These are phyloP conservation scores for Chlamydomonas applanata DNA, from an alignment of 139 green algal species.

Conservation along the genomic window DNA sequence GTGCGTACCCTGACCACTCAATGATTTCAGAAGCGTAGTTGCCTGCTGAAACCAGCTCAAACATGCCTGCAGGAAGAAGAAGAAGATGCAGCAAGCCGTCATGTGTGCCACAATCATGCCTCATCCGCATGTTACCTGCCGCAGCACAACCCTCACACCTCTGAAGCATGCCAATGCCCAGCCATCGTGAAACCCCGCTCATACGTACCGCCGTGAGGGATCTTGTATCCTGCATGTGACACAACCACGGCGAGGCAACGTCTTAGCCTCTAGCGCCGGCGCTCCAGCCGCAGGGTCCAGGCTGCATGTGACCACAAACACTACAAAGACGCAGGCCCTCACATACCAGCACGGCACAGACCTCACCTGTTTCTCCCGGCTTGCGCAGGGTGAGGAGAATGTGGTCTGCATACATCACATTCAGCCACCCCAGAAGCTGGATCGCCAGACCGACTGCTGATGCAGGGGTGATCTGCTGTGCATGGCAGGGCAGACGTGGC, in stretches of 20 bases:
- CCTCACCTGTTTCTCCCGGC: conserved; percentile 46
- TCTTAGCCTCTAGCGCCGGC: neutral
- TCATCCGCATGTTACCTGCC: too few relatives aligned
- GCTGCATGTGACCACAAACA: neutral
- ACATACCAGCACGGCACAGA: neutral
- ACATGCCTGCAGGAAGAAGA: too few relatives aligned
- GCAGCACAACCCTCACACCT: too few relatives aligned
- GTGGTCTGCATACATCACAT: conserved; percentile 62
- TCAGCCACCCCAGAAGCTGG: conserved; percentile 55
- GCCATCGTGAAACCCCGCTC: conserved; percentile 67
- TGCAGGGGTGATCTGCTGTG: neutral
- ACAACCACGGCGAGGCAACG: neutral
- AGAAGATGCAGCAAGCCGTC: too few relatives aligned
- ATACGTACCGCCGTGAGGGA: conserved; percentile 72
- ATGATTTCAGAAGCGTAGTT: conserved; percentile 77
- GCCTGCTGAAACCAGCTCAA: conserved; percentile 67
- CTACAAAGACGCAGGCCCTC: neutral
- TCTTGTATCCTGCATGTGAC: conserved; percentile 62
- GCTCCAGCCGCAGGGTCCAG: neutral
- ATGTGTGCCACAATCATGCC: too few relatives aligned
- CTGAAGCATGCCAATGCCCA: too few relatives aligned
- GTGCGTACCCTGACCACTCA: conserved; percentile 67
- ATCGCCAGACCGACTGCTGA: conserved; percentile 29
- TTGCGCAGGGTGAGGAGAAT: conserved; percentile 60
- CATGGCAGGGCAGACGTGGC: too few relatives aligned